A percentile compares a stretch with the other conserved stretches of the same genome.
phyloP scores from a whole-genome alignment of 148 eudicot species.

The Diospyros kaki region DNA sequence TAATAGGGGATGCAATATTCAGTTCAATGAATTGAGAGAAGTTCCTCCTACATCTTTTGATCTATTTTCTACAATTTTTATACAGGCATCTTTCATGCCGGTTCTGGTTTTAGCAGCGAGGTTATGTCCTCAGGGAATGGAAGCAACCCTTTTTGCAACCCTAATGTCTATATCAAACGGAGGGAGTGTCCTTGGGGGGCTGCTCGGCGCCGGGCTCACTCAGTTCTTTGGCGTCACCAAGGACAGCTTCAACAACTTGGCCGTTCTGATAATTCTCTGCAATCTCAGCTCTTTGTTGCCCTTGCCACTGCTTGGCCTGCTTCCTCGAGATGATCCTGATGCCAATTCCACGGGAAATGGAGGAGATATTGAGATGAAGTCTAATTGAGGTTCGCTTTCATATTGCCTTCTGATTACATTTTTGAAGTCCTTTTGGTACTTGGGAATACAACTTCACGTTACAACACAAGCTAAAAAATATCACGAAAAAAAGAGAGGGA shows the following conservation, averaged over 20 bases:
- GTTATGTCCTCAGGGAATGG: conserved; percentile 91
- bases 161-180: conserved; percentile 94
- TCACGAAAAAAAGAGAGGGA: not conserved
- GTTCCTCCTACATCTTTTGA: too few relatives aligned
- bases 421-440: not conserved
- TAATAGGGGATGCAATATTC: too few relatives aligned
- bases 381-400: conserved; percentile 33
- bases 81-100: conserved; percentile 96
- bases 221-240: conserved; percentile 82
- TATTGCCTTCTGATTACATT: not conserved
- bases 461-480: not conserved
- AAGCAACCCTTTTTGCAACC: conserved; percentile 98
- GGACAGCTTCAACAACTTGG: conserved; percentile 73
- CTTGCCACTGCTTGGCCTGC: conserved; percentile 77
- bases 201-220: conserved; percentile 88
- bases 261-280: conserved; percentile 70
- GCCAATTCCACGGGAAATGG: conserved; percentile 27
- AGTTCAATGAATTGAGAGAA: too few relatives aligned
- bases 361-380: conserved; percentile 71
- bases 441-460: not conserved
- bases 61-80: too few relatives aligned
- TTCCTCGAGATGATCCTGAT: conserved; percentile 56
- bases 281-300: conserved; percentile 91
- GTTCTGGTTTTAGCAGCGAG: conserved; percentile 92
- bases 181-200: conserved; percentile 84